Evolutionary conservation across 169 alveolate genomes (phyloP), one percentile per base, ranked within the genome.

Genomic region (Plasmodium yoelii): DNA sequence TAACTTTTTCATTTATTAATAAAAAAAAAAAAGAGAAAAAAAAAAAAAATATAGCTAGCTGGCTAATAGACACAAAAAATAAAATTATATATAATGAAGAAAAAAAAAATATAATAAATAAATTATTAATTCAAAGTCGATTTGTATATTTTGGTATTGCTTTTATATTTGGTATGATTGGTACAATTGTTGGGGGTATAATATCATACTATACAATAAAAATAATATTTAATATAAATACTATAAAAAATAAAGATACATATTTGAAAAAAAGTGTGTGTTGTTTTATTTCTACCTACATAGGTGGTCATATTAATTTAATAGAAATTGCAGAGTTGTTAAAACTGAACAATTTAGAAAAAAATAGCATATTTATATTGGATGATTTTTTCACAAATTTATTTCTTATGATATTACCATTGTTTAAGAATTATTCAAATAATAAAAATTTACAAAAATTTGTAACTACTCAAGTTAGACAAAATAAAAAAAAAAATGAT

Each of bases 271-370:
- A 26, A 13, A 57, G 39, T 34, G 60, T 53, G 28, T 34, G 59
- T 64, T 73, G 87, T 49, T 73, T 73, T 28, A 53, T 73, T 28
- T 60, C 87, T 4, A 73, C 87, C 3, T 73, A 73, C 53, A 73
- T 73, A 42, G 87, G 87, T 55, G 87, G 87, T 1, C 59, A 57
- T 34, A 73, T 73, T 44, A 73, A 73, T 57, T 74, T 74, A 46
- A 65, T 74, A 55, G 88, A 74, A 24, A 56, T 74, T 28, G 18
- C 69, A 12, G 88, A 74, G 10, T 24, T 61, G 24, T 74, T 74
- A 74, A 67, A 55, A 47, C 10, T 74, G 19, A 28, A 44, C n/a
- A 59, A 10, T 22, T 5, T 28, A 55, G 72, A 15, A 47, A 74
- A 42, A 46, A 53, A 55, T 53, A 61, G 88, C 69, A 60, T 74